Conservation (phyloP, 1,139 yeast species). For the Pichia sp. region DNA sequence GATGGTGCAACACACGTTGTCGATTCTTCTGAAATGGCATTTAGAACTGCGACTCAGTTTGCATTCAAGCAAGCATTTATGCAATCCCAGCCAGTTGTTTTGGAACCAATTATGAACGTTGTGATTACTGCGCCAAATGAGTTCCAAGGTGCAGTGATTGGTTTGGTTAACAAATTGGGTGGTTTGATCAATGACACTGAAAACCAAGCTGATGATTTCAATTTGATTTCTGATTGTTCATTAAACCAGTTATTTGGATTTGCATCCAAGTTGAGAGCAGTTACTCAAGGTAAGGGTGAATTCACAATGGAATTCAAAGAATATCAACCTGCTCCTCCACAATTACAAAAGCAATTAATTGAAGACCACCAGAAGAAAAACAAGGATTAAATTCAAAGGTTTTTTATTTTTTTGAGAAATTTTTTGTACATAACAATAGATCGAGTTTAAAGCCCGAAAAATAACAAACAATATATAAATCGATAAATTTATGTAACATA, state of each 20-base stretch:
- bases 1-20: slow-evolving; percentile 98
- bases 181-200: slow-evolving; percentile 94
- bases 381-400: slow-evolving; percentile 13
- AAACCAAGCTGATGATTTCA: slow-evolving; percentile 91
- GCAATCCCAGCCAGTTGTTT: slow-evolving; percentile 77
- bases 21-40: slow-evolving; percentile 93
- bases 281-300: slow-evolving; percentile 98
- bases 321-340: slow-evolving; percentile 87
- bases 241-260: slow-evolving; percentile 94
- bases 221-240: slow-evolving; percentile 90
- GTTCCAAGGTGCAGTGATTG: slow-evolving; percentile 92
- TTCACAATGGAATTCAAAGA: slow-evolving; percentile 91
- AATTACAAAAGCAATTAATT: slow-evolving; percentile 83
- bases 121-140: slow-evolving; percentile 93
- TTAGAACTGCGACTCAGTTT: slow-evolving; percentile 85
- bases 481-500: neutral
- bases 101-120: slow-evolving; percentile 95
- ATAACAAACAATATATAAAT: neutral
- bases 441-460: neutral
- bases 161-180: slow-evolving; percentile 83
- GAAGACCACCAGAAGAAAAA: slow-evolving; percentile 70
- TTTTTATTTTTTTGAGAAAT: neutral
- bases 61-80: slow-evolving; percentile 92
- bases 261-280: slow-evolving; percentile 91
- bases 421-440: slow-evolving; percentile 4